A percentile compares a stretch with the other conserved stretches of the same genome.
Evolutionary conservation across 345 rosid species (phyloP).

Genomic region (Euphorbia pulcherrima): DNA sequence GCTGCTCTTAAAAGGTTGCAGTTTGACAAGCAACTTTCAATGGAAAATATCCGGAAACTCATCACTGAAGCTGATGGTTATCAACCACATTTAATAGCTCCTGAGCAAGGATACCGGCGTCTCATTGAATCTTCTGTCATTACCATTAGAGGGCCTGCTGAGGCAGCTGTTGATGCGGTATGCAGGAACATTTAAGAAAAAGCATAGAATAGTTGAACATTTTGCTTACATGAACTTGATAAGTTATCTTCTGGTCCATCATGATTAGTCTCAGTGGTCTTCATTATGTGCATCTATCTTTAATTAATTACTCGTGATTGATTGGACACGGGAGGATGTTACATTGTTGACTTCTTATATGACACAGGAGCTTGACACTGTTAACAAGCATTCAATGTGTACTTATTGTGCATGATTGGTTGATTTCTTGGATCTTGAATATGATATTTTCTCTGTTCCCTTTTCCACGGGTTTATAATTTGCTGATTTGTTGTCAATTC

Average conservation of each 20-base stretch:
- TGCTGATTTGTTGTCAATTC: conserved; percentile 1
- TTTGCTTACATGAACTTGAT: conserved; percentile 2
- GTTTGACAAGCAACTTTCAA: conserved; percentile 94
- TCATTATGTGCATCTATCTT: too few species aligned
- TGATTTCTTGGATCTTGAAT: not conserved
- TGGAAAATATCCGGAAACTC: conserved; percentile 94
- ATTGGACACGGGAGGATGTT: not conserved
- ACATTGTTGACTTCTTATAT: not conserved
- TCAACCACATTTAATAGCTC: conserved; percentile 99
- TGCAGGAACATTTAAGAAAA: conserved; percentile 12
- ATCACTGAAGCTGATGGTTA: conserved; percentile 99
- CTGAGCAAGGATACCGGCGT: conserved; percentile 99
- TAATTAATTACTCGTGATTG: too few species aligned
- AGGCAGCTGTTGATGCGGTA: conserved; percentile 99
- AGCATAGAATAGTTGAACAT: not conserved
- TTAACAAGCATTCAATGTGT: not conserved
- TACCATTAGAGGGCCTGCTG: conserved; percentile 96
- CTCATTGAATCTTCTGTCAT: conserved; percentile 86
- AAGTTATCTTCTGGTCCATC: not conserved
- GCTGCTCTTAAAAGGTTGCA: conserved; percentile 97
- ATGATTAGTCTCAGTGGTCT: not conserved
- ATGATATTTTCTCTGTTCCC: not conserved
- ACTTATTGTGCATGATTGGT: not conserved
- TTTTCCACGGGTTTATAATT: not conserved
- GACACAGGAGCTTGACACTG: not conserved